A percentile compares a stretch with the other conserved stretches of the same genome.
Conservation (phyloP, 495 filamentous ascomycete species). For the Neurospora pannonica region DNA sequence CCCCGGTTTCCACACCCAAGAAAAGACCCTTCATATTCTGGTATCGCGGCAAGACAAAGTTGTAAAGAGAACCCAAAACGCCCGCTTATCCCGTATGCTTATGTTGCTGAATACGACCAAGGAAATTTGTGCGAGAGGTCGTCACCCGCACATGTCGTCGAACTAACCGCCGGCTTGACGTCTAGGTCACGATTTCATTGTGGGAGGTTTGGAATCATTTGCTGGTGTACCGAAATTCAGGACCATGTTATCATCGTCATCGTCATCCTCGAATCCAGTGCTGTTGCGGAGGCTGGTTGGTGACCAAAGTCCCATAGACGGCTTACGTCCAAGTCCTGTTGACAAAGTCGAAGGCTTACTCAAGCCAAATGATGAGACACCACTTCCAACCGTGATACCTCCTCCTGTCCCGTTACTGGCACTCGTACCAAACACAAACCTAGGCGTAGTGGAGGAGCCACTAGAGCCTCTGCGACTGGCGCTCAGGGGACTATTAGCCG, state of each 20-base stretch:
- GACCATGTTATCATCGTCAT: slow-evolving; percentile 33
- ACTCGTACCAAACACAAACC: neutral
- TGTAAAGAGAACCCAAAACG: neutral
- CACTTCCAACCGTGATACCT: slow-evolving; percentile 29
- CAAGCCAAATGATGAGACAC: slow-evolving; percentile 19
- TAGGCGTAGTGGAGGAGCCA: neutral
- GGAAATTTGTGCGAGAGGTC: neutral
- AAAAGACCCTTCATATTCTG: neutral
- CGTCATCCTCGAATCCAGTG: slow-evolving; percentile 23
- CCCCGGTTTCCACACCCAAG: neutral
- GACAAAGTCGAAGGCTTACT: slow-evolving; percentile 9
- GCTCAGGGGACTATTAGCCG: slow-evolving; percentile 22
- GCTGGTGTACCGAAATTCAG: slow-evolving; percentile 27
- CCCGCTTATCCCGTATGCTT: neutral
- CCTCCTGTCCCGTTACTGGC: slow-evolving; percentile 7
- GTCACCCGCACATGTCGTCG: neutral
- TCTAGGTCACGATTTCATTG: neutral
- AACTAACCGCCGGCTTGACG: neutral
- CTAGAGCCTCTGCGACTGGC: slow-evolving; percentile 20
- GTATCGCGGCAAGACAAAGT: neutral
- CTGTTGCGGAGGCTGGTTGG: slow-evolving; percentile 18
- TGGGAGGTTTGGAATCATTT: neutral
- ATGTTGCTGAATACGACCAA: neutral
- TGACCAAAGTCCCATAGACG: slow-evolving; percentile 29
- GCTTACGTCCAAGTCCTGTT: slow-evolving; percentile 11